Evolutionary conservation across 768 basidiomycete genomes (phyloP).

Genomic region (Tylopilus vinaceipallidus): DNA sequence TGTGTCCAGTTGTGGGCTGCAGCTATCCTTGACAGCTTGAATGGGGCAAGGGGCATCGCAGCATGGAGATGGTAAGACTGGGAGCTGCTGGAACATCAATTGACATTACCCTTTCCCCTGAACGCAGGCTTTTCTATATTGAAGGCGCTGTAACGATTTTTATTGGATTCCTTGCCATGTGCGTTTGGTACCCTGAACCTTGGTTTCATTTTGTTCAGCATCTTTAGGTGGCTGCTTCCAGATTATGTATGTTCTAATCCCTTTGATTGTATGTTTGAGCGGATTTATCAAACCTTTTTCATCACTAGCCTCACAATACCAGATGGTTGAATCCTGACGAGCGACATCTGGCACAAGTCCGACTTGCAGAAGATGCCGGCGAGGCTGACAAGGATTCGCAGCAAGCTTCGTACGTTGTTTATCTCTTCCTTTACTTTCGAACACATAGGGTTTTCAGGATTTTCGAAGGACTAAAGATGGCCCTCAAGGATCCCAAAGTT

Average conservation of each 20-base stretch:
- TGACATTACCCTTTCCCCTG: not conserved
- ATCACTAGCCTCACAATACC: constrained; percentile 57
- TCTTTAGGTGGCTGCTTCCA: constrained; percentile 51
- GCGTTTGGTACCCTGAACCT: not conserved
- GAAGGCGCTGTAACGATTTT: constrained; percentile 65
- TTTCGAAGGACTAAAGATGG: constrained; percentile 40
- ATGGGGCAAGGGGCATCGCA: constrained; percentile 60
- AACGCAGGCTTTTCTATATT: constrained; percentile 64
- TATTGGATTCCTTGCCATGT: constrained; percentile 57
- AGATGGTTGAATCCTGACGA: constrained; percentile 52
- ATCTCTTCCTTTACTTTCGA: not conserved
- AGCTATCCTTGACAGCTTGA: constrained; percentile 66
- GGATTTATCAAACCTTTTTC: not conserved
- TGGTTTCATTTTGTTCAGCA: not conserved
- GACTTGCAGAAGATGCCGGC: constrained; percentile 65
- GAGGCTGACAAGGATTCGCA: constrained; percentile 61
- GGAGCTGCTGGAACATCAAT: not conserved
- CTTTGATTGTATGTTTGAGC: not conserved
- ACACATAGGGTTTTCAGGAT: constrained; percentile 7
- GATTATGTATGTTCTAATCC: constrained; percentile 47
- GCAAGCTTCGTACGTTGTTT: constrained; percentile 51
- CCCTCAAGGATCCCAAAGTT: constrained; percentile 56
- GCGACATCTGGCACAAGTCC: constrained; percentile 58
- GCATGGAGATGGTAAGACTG: constrained; percentile 67
- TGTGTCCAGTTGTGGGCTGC: constrained; percentile 60